A percentile compares a stretch with the other conserved stretches of the same genome.
These are phyloP conservation scores for Pythium dissimile DNA, from an alignment of 352 stramenopile species.

Conservation along the genomic window DNA sequence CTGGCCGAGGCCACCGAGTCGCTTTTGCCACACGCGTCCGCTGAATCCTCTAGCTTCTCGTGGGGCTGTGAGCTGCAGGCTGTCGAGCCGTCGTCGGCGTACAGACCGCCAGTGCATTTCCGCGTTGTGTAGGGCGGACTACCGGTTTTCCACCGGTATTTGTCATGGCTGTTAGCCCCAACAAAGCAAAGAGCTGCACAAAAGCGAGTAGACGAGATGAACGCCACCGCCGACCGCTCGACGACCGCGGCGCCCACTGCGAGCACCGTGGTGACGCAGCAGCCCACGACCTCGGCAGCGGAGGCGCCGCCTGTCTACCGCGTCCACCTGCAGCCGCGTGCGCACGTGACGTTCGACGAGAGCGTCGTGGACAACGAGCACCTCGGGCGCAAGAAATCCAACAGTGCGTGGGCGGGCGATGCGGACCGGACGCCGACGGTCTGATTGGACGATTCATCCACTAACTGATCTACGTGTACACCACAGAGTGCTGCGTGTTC, in stretches of 20 bases:
- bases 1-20: conserved; percentile 8
- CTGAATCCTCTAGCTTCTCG: too few species aligned
- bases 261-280: conserved; percentile 27
- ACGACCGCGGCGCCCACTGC: conserved; percentile 11
- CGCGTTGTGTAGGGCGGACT: conserved; percentile 1
- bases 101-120: conserved; percentile 19
- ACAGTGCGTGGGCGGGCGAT: conserved; percentile 80
- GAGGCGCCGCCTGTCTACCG: conserved; percentile 46
- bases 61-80: not conserved
- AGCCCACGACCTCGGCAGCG: conserved; percentile 4
- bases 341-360: conserved; percentile 85
- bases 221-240: conserved; percentile 13
- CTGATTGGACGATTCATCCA: too few species aligned
- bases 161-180: not conserved
- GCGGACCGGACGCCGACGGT: too few species aligned
- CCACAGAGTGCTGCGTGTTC: conserved; percentile 90
- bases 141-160: conserved; percentile 20
- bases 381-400: conserved; percentile 88
- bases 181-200: not conserved
- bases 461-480: not conserved
- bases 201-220: not conserved
- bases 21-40: not conserved
- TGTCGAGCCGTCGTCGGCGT: too few species aligned
- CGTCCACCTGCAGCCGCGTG: conserved; percentile 73
- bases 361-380: conserved; percentile 92